Base-by-base conservation (phyloP, 2,329 filamentous ascomycete species). In the Paradendryphiella salina region DNA sequence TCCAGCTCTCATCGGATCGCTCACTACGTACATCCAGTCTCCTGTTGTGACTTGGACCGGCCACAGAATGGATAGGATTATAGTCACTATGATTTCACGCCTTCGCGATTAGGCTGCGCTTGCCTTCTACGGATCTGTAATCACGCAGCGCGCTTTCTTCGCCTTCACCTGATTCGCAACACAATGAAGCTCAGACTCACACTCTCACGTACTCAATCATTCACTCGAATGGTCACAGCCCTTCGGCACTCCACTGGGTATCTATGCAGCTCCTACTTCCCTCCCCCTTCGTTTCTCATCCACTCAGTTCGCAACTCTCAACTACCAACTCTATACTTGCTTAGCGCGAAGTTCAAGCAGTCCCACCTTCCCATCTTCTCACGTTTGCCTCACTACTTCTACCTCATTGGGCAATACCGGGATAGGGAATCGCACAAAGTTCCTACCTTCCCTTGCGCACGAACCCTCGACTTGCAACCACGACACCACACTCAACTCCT, bases 111-210 rank as follows among this genome's bases (percentile, higher is more conserved):
- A 3, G 32, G 14, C 9, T 9, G 17, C 18, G 26, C 32, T 41
- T 43, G 34, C 40, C 42, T 9, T 45, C 5, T 13, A 13, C 8
- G 14, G 28, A n/a, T 13, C 18, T 17, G 13, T 9, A 9, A 3
- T 35, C 35, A 14, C 29, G 21, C 34, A 35, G n/a, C 35, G 34
- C 29, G 18, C 39, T 21, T 45, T 46, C 35, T 26, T 39, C 28
- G 26, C 29, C 29, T 50, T 50, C 46, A 50, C 41, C 39, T 21
- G 10, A 23, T 43, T 15, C 21, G 33, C 47, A 39, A 40, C 29
- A 33, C 41, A 13, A 32, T 26, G 26, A 4, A 28, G 34, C 29
- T 38, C 15, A n/a, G 20, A 21, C n/a, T 35, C 34, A 18, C 26
- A 48, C 23, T 29, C 14, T 32, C 14, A 6, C 26, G 34, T 10